Base-by-base conservation (phyloP, 306 rosid genomes). In the Ormosia semicastrata region DNA sequence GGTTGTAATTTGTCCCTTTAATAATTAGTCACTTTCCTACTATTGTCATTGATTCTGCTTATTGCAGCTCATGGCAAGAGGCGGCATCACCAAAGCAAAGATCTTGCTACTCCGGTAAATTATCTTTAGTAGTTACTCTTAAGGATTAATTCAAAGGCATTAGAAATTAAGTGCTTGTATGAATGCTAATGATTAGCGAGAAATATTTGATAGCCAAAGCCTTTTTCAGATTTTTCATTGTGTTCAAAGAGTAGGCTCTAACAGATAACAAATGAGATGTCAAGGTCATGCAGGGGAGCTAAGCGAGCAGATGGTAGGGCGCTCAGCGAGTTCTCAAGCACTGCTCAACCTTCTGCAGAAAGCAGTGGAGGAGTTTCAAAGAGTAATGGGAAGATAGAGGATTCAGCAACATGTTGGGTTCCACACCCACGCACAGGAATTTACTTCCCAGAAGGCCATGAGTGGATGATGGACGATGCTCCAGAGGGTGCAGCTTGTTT, bases 361-460 rank as follows among this genome's bases (percentile, higher is more conserved):
- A 60, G 74, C 24, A 24, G 34, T 15, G 57, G 36, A 47, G 59
- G 60, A 43, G 66, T 29, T 39, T 49, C 73, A 41, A 33, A 53
- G 15, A 52, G 2, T n/a, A 30, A 68, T 71, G 79, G 71, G 66
- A 57, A n/a, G 63, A 49, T 43, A 24, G 80, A 74, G 33, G 80
- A 66, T 34, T 71, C 78, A 24, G 33, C 78, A 24, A 29, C 73
- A 7, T 68, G 50, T 54, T 92, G 98, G 98, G 85, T 85, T 10
- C 98, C 97, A 0, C 91, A 94, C 82, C 89, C 89, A 2, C 88
- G 87, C 17, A 90, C 95, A 4, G 95, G 95, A 30, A 89, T 94
- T 69, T 94, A 90, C 71, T 83, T 85, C 29, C 98, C 98, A 2
- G 67, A 79, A 78, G 98, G 98, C 14, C 95, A 88, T 68, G 98